Conservation (phyloP, 2,329 filamentous ascomycete genomes). For the Penicillium sp. region DNA sequence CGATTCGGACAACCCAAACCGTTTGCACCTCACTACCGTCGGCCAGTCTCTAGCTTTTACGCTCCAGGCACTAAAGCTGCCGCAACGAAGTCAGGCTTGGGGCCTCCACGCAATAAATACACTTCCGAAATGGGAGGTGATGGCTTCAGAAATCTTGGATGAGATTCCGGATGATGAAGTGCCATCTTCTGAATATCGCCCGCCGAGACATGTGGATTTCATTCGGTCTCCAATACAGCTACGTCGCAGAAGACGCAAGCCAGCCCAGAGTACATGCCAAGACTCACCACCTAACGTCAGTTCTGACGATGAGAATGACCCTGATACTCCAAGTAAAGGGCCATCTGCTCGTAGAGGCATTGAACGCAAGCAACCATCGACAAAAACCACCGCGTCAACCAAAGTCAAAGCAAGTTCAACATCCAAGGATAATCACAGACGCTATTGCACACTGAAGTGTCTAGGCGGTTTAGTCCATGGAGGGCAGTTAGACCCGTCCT, state of each 20-base stretch:
- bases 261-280: constrained; percentile 1
- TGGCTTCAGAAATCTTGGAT: not conserved
- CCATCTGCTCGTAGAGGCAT: not conserved
- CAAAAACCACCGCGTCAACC: not conserved
- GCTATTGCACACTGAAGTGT: constrained; percentile 10
- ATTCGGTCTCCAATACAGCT: constrained; percentile 1
- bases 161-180: constrained; percentile 4
- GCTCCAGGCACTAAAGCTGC: constrained; percentile 8
- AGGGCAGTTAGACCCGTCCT: constrained; percentile 9
- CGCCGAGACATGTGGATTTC: constrained; percentile 9
- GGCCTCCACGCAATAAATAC: constrained; percentile 2
- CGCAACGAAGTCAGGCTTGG: constrained; percentile 3
- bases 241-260: constrained; percentile 2
- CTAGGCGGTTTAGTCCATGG: constrained; percentile 5
- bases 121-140: constrained; percentile 6
- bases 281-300: not conserved
- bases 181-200: constrained; percentile 9
- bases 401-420: not conserved
- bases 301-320: constrained; percentile 3
- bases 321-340: constrained; percentile 6
- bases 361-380: not conserved
- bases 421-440: constrained; percentile 5
- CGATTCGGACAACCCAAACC: constrained; percentile 4
- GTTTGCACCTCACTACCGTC: constrained; percentile 10
- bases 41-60: constrained; percentile 10